phyloP scores from a whole-genome alignment of 2,329 filamentous ascomycete species.

The Talaromyces atroroseus region DNA sequence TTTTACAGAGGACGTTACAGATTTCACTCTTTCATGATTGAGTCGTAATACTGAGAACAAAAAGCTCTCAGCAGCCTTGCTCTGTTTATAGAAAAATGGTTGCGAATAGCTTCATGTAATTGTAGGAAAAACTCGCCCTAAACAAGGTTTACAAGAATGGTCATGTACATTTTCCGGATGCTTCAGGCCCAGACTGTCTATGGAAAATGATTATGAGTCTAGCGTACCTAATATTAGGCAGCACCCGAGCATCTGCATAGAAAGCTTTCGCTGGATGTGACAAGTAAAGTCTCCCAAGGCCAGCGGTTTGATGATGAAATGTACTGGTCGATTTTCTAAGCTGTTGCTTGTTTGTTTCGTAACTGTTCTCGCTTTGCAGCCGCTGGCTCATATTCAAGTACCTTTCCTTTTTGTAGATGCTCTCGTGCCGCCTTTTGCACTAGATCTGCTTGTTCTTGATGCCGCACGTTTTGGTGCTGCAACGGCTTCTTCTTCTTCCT shows the following conservation, averaged over 20 bases:
- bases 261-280: neutral
- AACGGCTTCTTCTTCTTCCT: conserved; percentile 19
- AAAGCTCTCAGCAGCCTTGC: neutral
- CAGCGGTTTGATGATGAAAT: neutral
- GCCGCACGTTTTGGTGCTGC: conserved; percentile 20
- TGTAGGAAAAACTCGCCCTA: too few species aligned
- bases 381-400: neutral
- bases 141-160: too few species aligned
- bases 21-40: neutral
- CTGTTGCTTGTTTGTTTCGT: too few species aligned
- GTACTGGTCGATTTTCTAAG: neutral
- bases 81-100: neutral
- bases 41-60: neutral
- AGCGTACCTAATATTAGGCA: neutral
- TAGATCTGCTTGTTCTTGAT: conserved; percentile 3
- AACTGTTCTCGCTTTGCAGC: neutral
- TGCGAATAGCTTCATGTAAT: neutral
- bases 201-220: neutral
- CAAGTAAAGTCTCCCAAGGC: neutral
- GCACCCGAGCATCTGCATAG: neutral
- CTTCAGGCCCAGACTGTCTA: neutral
- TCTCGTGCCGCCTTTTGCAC: neutral
- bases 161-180: too few species aligned
- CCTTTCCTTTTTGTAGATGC: neutral
- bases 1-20: neutral